Evolutionary conservation across 352 stramenopile genomes (phyloP), one percentile per base, ranked within the genome.

Genomic region (Globisporangium perplexum): DNA sequence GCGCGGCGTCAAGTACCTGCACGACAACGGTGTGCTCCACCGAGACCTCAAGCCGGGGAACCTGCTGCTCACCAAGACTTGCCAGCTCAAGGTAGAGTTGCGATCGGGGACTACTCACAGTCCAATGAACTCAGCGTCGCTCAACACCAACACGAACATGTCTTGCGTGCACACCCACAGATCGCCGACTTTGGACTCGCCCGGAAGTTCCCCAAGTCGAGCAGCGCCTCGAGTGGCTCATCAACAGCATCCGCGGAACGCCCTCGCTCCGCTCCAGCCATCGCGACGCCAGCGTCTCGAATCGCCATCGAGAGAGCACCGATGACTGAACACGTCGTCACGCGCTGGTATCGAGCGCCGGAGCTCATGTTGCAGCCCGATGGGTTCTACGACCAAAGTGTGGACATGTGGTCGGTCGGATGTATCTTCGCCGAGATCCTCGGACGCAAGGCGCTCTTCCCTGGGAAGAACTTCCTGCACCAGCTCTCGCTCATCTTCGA

Each of bases 401-500:
- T 97, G 11, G 90, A 97, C 59, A 96, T 97, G 86, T 97, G 90
- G 90, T 94, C 77, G 7, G 74, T 93, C 7, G 82, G 82, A 10
- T 93, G 82, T 52, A 93, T 93, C 54, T 88, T 90, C 24, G 82
- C 79, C 2, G 82, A 90, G 57, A 86, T 93, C 28, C 63, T 93
- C 6, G 77, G 79, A 0, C 75, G 79, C 5, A 89, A 93, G 49
- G 72, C 79, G 14, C 48, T 91, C 1, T 91, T 91, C 45, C 78
- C 79, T 0, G 79, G 79, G 0, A 92, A 90, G 46, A 90, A 92
- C 53, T 92, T 90, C 46, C 55, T 92, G 39, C 78, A 92, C 39
- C 81, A 92, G 65, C 71, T 92, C 38, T 74, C 74, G 2, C 58
- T 90, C 22, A 90, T 92, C 51, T 92, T 90, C 24, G 75, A 92